These are phyloP conservation scores for Aspergillus nanangensis DNA, from an alignment of 495 filamentous ascomycete genomes.

Conservation along the genomic window DNA sequence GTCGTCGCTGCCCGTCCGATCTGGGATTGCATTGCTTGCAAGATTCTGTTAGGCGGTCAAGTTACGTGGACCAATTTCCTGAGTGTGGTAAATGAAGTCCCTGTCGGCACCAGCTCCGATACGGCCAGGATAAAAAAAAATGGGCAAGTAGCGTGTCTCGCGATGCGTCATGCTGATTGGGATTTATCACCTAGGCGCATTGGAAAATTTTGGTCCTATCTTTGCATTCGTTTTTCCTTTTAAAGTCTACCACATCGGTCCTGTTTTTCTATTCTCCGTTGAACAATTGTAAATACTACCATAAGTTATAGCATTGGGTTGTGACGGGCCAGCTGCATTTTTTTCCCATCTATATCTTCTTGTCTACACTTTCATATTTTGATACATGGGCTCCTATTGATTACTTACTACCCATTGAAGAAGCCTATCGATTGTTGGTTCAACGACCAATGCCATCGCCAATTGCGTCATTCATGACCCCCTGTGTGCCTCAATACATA, in stretches of 20 bases:
- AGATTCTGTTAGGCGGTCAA: background rate
- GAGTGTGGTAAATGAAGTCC: background rate
- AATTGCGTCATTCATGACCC: background rate
- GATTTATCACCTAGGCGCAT: background rate
- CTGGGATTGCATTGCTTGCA: too few species aligned
- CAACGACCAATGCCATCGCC: background rate
- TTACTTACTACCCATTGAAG: too few species aligned
- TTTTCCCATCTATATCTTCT: too few species aligned
- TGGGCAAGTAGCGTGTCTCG: background rate
- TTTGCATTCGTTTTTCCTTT: background rate
- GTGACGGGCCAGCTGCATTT: too few species aligned
- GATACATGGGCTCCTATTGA: background rate
- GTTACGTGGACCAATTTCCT: background rate
- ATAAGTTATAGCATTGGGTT: too few species aligned
- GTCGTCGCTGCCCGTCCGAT: too few species aligned
- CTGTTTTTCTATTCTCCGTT: background rate
- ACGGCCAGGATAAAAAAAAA: background rate
- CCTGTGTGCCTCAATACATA: too few species aligned
- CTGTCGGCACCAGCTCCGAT: constrained; percentile 9
- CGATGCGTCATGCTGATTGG: background rate
- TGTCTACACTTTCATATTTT: background rate
- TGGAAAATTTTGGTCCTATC: background rate
- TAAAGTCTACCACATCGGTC: background rate
- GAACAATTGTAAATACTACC: too few species aligned
- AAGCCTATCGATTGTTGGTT: background rate